Conservation (phyloP, 192 early-diverging fungal species). For the Dimargaris cristalligena region DNA sequence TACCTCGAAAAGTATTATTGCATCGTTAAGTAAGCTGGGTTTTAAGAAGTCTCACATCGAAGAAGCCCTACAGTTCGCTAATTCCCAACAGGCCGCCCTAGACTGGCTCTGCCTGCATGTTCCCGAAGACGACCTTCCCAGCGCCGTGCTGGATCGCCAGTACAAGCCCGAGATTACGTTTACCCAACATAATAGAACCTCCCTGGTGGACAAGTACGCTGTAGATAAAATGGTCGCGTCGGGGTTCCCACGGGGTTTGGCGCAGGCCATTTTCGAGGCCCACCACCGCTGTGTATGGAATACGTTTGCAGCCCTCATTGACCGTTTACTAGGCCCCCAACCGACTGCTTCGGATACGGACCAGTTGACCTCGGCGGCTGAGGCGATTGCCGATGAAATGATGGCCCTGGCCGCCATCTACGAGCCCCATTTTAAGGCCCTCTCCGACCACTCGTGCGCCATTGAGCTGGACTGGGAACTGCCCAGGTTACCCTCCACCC, state of each 20-base stretch:
- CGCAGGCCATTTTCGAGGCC: slow-evolving; percentile 27
- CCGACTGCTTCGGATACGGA: neutral
- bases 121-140: slow-evolving; percentile 62
- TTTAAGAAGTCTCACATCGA: slow-evolving; percentile 53
- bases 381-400: slow-evolving; percentile 31
- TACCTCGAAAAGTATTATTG: no score
- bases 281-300: slow-evolving; percentile 28
- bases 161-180: slow-evolving; percentile 11
- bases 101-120: slow-evolving; percentile 85
- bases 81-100: slow-evolving; percentile 30
- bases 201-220: slow-evolving; percentile 5
- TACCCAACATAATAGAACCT: neutral
- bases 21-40: slow-evolving; percentile 29
- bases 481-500: neutral
- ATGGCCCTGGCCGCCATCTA: slow-evolving; percentile 51
- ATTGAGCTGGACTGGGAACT: slow-evolving; percentile 12
- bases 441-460: slow-evolving; percentile 10
- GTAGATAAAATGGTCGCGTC: slow-evolving; percentile 36
- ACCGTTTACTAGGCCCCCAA: neutral
- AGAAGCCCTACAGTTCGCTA: slow-evolving; percentile 49
- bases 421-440: slow-evolving; percentile 30
- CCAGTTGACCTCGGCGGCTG: neutral
- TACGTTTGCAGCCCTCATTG: neutral
- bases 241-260: slow-evolving; percentile 36
- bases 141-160: slow-evolving; percentile 15